A percentile compares a stretch with the other conserved stretches of the same genome.
These are phyloP conservation scores for Capsella bursapastoris DNA, from an alignment of 345 rosid species.

Conservation along the genomic window DNA sequence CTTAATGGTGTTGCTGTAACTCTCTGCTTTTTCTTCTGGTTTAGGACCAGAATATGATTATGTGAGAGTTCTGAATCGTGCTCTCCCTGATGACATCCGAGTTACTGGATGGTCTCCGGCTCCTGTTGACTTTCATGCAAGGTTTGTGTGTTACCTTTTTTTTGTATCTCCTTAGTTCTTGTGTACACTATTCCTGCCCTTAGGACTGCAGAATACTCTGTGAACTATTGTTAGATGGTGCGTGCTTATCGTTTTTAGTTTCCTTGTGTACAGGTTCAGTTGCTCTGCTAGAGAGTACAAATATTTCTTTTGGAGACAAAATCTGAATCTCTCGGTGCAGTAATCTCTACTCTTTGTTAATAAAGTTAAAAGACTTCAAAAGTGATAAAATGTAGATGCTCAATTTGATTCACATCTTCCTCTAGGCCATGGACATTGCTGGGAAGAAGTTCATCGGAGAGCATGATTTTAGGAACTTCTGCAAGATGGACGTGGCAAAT, in stretches of 20 bases:
- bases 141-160: conserved; percentile 47
- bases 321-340: conserved; percentile 67
- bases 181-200: background rate
- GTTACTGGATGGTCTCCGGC: conserved; percentile 91
- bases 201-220: background rate
- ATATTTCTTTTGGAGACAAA: conserved; percentile 78
- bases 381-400: conserved; percentile 23
- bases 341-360: conserved; percentile 26
- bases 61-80: conserved; percentile 84
- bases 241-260: conserved; percentile 27
- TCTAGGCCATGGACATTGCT: conserved; percentile 81
- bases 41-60: conserved; percentile 84
- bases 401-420: conserved; percentile 30
- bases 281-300: conserved; percentile 83
- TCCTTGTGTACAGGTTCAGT: conserved; percentile 67
- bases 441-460: conserved; percentile 84
- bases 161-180: background rate
- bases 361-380: conserved; percentile 10
- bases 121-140: conserved; percentile 86
- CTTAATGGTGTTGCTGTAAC: conserved; percentile 28
- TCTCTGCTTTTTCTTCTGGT: conserved; percentile 31
- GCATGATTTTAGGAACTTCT: conserved; percentile 91
- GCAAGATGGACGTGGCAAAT: conserved; percentile 95
- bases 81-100: conserved; percentile 87
- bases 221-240: conserved; percentile 15